Base-by-base conservation (phyloP, 2,329 filamentous ascomycete genomes). In the Fusarium sp. region DNA sequence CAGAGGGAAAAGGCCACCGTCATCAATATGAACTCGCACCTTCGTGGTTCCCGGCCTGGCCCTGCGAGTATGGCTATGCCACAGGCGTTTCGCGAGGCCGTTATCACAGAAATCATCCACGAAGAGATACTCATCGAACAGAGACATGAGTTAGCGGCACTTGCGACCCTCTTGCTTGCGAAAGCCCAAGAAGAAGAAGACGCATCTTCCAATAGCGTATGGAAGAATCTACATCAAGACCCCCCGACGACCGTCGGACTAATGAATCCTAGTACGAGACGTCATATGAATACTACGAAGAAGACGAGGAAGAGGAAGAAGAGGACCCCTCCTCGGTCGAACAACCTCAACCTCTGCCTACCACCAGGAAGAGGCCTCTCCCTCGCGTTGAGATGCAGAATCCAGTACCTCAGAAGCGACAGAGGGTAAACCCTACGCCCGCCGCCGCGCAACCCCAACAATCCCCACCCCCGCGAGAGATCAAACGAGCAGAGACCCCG, bases 211-310 rank as follows among this genome's bases (percentile, higher is more conserved):
- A 52, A 70, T 10, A 69, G 71, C 27, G 74, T 77, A 76, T 38
- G 72, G 52, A 56, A 47, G 31, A 59, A 27, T 38, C 22, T 2
- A 24, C 47, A 37, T 24, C 29, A 29, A 40, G 34, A 27, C 37
- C 37, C n/a, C 22, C 9, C 9, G 9, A 31, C 8, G 14, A 27
- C 35, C 54, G 38, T 38, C n/a, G 27, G 11, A 27, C 72, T 76
- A 57, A 76, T 47, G 52, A 42, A 34, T 18, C 45, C 6, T 62
- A 77, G 75, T 72, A 72, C 40, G 67, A 72, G 31, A 62, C 67
- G 20, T 62, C 66, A 34, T 70, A 75, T 35, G 74, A 75, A 38
- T 75, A 73, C 60, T 64, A 73, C 24, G 67, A 69, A 18, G 65
- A 64, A 4, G 60, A 61, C 22, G 71, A 73, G 11, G 45, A 74